Base-by-base conservation (phyloP, 2,329 filamentous ascomycete genomes). In the Rhynchosporium secalis region DNA sequence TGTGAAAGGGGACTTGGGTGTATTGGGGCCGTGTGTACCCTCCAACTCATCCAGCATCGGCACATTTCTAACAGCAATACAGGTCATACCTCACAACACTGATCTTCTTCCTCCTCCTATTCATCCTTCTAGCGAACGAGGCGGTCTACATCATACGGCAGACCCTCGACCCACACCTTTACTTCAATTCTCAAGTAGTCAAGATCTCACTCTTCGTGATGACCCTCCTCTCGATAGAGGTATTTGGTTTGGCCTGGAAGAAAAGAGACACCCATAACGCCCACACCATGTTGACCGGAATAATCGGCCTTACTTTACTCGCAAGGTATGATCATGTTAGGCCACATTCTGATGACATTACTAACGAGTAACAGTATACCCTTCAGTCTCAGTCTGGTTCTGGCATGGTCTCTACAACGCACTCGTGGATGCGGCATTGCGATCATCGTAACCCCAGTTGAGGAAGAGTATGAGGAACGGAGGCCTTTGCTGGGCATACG, bases 11-110 rank as follows among this genome's bases (percentile, higher is more conserved):
- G 46, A 60, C n/a, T 10, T 60, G 12, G 58, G 58, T 6, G 33
- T 51, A 10, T 40, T 60, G 7, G 58, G 48, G 15, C 48, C 58
- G 48, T 60, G 46, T 5, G 58, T 31, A 8, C 26, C 31, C 26
- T 43, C 36, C n/a, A 20, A n/a, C 15, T 38, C 38, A 8, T n/a
- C 29, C 49, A 36, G 15, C 4, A 33, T 15, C 29, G 3, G 26
- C 47, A 33, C 51, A 15, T 3, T 49, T 3, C 49, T 52, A 26
- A 52, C 33, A 13, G 38, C 36, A 9, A 4, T 40, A 60, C 20
- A 20, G 58, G 38, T 41, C 47, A 4, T 60, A 60, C 58, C 36
- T 60, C 46, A 54, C 58, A 29, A 52, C 55, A 31, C 48, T 54
- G 4, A 54, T 52, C 26, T 52, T 60, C 31, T 60, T 55, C 58